Evolutionary conservation across 78 protist genomes (phyloP), one percentile per base, ranked within the genome.

Genomic region (Dictyostelium firmibasis): DNA sequence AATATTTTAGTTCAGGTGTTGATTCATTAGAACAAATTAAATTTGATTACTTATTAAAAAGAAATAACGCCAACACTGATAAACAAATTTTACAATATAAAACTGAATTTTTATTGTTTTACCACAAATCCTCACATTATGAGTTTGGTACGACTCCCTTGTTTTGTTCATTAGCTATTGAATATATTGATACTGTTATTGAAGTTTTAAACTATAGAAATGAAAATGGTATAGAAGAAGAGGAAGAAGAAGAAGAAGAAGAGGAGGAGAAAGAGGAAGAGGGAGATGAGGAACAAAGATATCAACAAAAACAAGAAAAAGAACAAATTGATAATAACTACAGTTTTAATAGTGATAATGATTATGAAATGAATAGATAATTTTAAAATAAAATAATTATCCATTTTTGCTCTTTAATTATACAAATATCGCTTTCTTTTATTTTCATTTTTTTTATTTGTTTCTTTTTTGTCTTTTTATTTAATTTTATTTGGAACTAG

Each of bases 131-230:
- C 25, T 81, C 96, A 23, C 92, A 78, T 47, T 92, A 92, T 75
- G 85, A 86, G 53, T 86, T 92, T 81, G 92, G 96, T 41, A 18
- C 41, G 1, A 92, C 96, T 9, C 96, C 96, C 53, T 67, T 92
- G 38, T 69, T 84, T 36, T 64, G 57, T 33, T 82, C 81, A 10
- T 43, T 89, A 2, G 43, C 86, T 13, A 31, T 79, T 20, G 62
- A 79, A 16, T 47, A 88, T 62, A 60, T 88, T 16, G 78, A 82
- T 4, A 67, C n/a, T 4, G 57, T 85, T 31, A 75, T 75, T 50
- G 36, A 41, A 18, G 64, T 47, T 18, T 75, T 85, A 31, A 72
- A 72, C 18, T 72, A 72, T 72, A 72, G 43, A 33, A 31, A 31
- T 20, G 27, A 72, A 72, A 14, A 33, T 33, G 43, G 43, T 6